A percentile compares a stretch with the other conserved stretches of the same genome.
Evolutionary conservation across 2,329 filamentous ascomycete genomes (phyloP).

Genomic region (Microsporum audouinii): DNA sequence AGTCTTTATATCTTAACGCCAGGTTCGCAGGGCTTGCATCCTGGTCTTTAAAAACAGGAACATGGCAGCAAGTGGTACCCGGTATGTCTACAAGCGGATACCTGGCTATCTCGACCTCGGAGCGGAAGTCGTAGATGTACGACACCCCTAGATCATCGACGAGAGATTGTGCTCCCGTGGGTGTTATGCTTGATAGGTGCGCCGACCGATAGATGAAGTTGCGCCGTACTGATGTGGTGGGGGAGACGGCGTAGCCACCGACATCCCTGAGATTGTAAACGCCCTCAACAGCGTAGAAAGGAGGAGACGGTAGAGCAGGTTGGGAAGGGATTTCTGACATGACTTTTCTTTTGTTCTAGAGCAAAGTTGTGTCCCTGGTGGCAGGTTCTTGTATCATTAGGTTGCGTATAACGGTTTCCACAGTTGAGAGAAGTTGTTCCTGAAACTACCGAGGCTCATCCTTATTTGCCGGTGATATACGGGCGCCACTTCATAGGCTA

Average conservation of each 20-base stretch:
- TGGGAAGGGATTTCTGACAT: not conserved
- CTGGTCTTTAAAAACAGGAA: conserved; percentile 52
- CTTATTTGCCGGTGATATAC: not conserved
- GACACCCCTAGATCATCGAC: conserved; percentile 46
- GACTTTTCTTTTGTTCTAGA: not conserved
- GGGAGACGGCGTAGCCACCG: conserved; percentile 45
- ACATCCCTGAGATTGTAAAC: conserved; percentile 59
- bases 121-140: conserved; percentile 58
- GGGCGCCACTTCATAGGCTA: no score
- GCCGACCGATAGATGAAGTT: conserved; percentile 57
- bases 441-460: not conserved
- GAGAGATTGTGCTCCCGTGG: conserved; percentile 43
- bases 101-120: conserved; percentile 34
- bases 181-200: conserved; percentile 50
- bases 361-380: not conserved
- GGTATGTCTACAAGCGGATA: conserved; percentile 38
- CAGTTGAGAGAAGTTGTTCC: not conserved
- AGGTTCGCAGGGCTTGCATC: conserved; percentile 56
- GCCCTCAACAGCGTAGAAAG: conserved; percentile 36
- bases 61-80: conserved; percentile 45
- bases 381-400: not conserved
- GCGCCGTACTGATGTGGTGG: conserved; percentile 35
- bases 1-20: conserved; percentile 49
- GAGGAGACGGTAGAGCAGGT: conserved; percentile 11
- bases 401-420: not conserved